Evolutionary conservation across 2,329 filamentous ascomycete genomes (phyloP), one percentile per base, ranked within the genome.

Genomic region (Neocatenulostroma microsporum): DNA sequence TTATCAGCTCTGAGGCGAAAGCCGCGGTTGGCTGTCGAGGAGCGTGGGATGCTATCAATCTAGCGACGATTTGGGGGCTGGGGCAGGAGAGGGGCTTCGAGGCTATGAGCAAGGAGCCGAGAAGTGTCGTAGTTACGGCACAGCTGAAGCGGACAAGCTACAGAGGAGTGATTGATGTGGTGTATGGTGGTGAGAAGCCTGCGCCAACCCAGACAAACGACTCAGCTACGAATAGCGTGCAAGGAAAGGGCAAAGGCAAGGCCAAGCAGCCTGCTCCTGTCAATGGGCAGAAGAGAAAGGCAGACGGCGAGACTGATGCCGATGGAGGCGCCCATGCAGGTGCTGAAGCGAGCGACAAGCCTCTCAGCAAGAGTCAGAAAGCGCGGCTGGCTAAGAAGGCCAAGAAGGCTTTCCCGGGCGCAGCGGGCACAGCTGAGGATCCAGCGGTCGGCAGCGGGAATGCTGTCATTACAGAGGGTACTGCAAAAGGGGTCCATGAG

Each of bases 11-110:
- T 54, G 89, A 91, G 61, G 84, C 84, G 5, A 75, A 67, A 50
- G 70, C 66, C 39, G 47, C 77, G 7, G 63, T 93, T 21, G 77
- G 75, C 2, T 68, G 89, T 42, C 70, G 91, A 27, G 88, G 73
- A 0, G 88, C 91, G 1, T 84, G 83, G 54, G 91, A 98, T 62
- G 80, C 94, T 35, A 78, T 94, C 34, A 98, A 98, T 58, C 59
- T 98, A 39, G 70, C 91, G 27, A 80, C 78, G 11, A 77, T 94
- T 1, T 96, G 89, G 87, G 91, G 91, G 0, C 57, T 98, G 48
- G 74, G 78, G 20, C 76, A 78, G 35, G 91, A 95, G 55, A 78
- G 74, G 44, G 91, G 82, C 1, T 75, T 79, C 46, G 85, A 94
- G 55, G 85, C 77, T 3, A 62, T 96, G 11, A 75, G 77, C 2